These are phyloP conservation scores for Magnaporthiopsis rhizophila DNA, from an alignment of 2,329 filamentous ascomycete genomes.

Conservation along the genomic window DNA sequence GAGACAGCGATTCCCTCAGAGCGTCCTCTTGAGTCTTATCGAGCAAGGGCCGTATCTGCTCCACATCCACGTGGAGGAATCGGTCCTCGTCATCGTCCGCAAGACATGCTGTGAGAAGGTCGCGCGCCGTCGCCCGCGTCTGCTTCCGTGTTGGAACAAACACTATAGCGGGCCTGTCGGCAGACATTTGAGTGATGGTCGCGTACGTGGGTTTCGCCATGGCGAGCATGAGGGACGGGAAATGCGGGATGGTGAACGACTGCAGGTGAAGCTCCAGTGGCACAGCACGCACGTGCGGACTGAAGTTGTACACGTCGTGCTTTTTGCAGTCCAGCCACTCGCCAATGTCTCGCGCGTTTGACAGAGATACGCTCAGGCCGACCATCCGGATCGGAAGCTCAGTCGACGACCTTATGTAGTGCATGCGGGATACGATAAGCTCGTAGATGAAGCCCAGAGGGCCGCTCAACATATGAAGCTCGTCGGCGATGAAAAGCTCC, in stretches of 20 bases:
- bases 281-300: conserved; percentile 79
- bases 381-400: conserved; percentile 80
- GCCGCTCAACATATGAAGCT: conserved; percentile 87
- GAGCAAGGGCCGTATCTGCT: conserved; percentile 75
- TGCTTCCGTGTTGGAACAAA: conserved; percentile 95
- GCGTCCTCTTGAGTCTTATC: conserved; percentile 78
- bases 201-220: conserved; percentile 95
- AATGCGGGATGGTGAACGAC: conserved; percentile 91
- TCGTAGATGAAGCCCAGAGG: conserved; percentile 86
- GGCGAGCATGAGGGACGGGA: conserved; percentile 94
- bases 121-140: conserved; percentile 75
- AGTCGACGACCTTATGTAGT: conserved; percentile 85
- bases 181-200: conserved; percentile 78
- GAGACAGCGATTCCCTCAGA: conserved; percentile 79
- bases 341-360: conserved; percentile 87
- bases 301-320: conserved; percentile 98
- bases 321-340: conserved; percentile 98
- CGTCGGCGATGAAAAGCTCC: conserved; percentile 87
- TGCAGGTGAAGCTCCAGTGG: conserved; percentile 92
- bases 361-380: conserved; percentile 82
- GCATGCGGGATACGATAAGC: conserved; percentile 94
- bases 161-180: conserved; percentile 81
- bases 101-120: conserved; percentile 79
- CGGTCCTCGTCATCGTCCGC: conserved; percentile 88
- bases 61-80: conserved; percentile 77